Evolutionary conservation across 2,329 filamentous ascomycete genomes (phyloP), one percentile per base, ranked within the genome.

Genomic region (Neopestalotiopsis rosae): DNA sequence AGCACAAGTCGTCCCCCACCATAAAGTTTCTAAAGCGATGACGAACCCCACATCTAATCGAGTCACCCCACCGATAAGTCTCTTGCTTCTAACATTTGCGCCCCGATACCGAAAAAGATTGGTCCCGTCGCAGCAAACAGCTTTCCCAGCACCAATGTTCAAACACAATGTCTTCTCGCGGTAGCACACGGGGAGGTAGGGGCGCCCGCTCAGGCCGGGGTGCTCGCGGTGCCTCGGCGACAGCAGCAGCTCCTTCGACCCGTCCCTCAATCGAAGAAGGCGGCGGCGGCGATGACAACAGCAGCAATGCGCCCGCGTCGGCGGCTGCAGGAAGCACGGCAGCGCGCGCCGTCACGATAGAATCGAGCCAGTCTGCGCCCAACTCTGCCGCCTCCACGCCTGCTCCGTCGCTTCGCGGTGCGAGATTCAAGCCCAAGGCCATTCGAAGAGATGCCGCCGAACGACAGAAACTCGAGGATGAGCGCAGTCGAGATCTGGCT

Each of bases 391-490:
- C 65, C 14, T 72, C 78, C 45, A 76, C 80, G 5, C 74, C 81
- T 49, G 78, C 79, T 10, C 77, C 81, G 14, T 74, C 81, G 34
- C 81, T 79, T 20, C 74, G 79, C n/a, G 75, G 76, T 24, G 75
- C 76, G 24, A 80, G 85, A 49, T 86, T 87, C 66, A 81, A 81
- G 65, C 85, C 85, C 38, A 86, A 82, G 71, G 84, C 83, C 69
- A 74, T 86, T 62, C 81, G 85, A 66, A 79, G 85, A 81, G 84
- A 87, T 76, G 85, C 86, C 67, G 81, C 82, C 6, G 84, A 86
- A 65, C 79, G 85, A 74, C 83, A 85, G 66, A 81, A 73, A 65
- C 76, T 87, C 10, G 85, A 85, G 61, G 81, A 72, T 76, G 82
- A 75, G 42, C 73, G 78, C 68, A 75, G 72, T 24, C 72, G 72